These are phyloP conservation scores for Trichoderma breve DNA, from an alignment of 2,329 filamentous ascomycete species.

Conservation along the genomic window DNA sequence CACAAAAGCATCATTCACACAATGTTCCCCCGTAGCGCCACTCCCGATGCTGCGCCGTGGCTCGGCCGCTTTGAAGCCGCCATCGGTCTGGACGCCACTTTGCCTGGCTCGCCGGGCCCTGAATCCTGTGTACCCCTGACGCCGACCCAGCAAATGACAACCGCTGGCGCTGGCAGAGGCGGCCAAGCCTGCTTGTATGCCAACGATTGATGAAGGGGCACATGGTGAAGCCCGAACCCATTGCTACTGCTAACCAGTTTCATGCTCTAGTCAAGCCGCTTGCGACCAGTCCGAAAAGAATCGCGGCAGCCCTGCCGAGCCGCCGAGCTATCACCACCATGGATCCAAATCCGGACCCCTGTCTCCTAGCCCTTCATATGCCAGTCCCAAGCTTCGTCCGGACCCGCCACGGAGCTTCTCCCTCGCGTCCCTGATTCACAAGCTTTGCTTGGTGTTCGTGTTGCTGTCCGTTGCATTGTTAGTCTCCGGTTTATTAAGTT, in stretches of 20 bases:
- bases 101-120: conserved; percentile 9
- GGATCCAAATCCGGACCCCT: conserved; percentile 15
- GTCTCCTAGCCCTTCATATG: conserved; percentile 5
- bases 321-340: conserved; percentile 8
- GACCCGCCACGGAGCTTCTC: conserved; percentile 14
- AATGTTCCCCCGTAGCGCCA: conserved; percentile 3
- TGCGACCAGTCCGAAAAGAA: conserved; percentile 2
- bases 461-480: conserved; percentile 10
- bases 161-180: conserved; percentile 1
- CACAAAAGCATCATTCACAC: not conserved
- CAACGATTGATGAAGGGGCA: conserved; percentile 11
- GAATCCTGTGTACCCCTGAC: conserved; percentile 14
- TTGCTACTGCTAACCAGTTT: conserved; percentile 13
- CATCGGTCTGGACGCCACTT: conserved; percentile 14
- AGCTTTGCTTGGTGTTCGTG: conserved; percentile 11
- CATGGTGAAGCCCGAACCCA: conserved; percentile 5
- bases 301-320: conserved; percentile 9
- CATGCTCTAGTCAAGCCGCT: not conserved
- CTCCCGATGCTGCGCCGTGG: conserved; percentile 11
- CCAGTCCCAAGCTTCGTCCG: conserved; percentile 3
- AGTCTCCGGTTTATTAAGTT: conserved; percentile 7
- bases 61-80: conserved; percentile 15
- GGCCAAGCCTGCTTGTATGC: not conserved
- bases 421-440: conserved; percentile 20
- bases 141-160: conserved; percentile 4